A percentile compares a stretch with the other conserved stretches of the same genome.
phyloP scores from a whole-genome alignment of 257 asterid genomes.

The Knoxia roxburghii region DNA sequence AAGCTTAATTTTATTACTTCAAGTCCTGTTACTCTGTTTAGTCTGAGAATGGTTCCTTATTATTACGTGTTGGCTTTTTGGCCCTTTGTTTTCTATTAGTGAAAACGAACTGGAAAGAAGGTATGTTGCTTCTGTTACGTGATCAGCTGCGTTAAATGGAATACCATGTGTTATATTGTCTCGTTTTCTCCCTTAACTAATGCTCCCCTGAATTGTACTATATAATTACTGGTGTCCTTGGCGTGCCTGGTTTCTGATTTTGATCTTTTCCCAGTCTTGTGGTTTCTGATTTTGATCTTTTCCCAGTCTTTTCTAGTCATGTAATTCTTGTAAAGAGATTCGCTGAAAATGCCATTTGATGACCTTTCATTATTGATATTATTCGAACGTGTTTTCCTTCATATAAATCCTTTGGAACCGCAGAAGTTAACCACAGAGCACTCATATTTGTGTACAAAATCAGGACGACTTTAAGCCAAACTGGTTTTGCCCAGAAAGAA shows the following conservation, averaged over 20 bases:
- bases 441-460: neutral
- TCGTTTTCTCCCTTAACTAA: too few relatives aligned
- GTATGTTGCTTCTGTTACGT: neutral
- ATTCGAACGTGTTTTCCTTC: too few relatives aligned
- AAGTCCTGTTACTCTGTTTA: neutral
- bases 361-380: too few relatives aligned
- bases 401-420: neutral
- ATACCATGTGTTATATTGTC: neutral
- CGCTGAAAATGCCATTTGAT: too few relatives aligned
- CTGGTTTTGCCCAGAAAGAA: neutral
- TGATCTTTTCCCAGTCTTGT: too few relatives aligned
- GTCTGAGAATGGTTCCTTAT: neutral
- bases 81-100: too few relatives aligned
- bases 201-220: too few relatives aligned
- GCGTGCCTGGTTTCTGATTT: too few relatives aligned
- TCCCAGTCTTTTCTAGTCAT: too few relatives aligned
- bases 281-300: too few relatives aligned
- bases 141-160: neutral
- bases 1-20: neutral
- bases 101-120: neutral
- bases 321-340: too few relatives aligned
- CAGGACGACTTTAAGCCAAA: neutral
- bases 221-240: too few relatives aligned
- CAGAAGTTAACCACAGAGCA: neutral
- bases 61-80: neutral